Conservation (phyloP, 345 rosid genomes). For the Arabis hirsuta region DNA sequence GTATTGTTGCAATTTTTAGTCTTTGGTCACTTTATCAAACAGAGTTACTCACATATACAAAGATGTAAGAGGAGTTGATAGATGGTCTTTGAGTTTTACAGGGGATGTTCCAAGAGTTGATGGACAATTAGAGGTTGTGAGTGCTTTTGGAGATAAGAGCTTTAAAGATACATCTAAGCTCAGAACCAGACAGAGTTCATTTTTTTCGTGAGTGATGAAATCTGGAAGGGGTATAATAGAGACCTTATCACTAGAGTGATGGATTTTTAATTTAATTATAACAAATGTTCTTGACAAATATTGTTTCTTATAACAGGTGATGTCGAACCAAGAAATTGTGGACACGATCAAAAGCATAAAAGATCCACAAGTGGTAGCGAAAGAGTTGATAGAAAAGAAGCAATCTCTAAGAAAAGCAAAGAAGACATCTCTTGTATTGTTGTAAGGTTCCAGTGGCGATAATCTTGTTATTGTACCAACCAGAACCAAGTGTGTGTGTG, state of each 20-base stretch:
- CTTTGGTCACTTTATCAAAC: background rate
- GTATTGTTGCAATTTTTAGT: too few species aligned
- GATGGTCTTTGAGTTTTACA: slow-evolving; percentile 35
- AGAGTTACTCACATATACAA: background rate
- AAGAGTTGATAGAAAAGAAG: slow-evolving; percentile 67
- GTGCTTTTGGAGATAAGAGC: slow-evolving; percentile 90
- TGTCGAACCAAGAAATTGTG: slow-evolving; percentile 83
- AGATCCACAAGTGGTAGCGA: slow-evolving; percentile 76
- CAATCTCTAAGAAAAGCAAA: slow-evolving; percentile 66
- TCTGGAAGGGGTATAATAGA: slow-evolving; percentile 69
- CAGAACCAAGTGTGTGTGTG: background rate
- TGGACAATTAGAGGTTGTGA: slow-evolving; percentile 89
- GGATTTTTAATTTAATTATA: slow-evolving; percentile 1
- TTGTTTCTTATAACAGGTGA: slow-evolving; percentile 51
- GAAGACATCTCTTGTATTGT: slow-evolving; percentile 95
- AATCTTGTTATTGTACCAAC: background rate
- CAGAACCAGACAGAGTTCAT: slow-evolving; percentile 76
- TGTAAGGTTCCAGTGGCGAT: slow-evolving; percentile 60
- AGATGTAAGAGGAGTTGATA: background rate
- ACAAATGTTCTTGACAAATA: too few species aligned
- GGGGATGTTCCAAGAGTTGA: slow-evolving; percentile 93
- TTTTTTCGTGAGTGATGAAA: slow-evolving; percentile 85
- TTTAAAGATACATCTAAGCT: slow-evolving; percentile 82
- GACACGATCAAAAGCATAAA: slow-evolving; percentile 57
- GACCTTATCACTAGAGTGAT: background rate